phyloP scores from a whole-genome alignment of 768 basidiomycete species.

The Calvatia gigantea region DNA sequence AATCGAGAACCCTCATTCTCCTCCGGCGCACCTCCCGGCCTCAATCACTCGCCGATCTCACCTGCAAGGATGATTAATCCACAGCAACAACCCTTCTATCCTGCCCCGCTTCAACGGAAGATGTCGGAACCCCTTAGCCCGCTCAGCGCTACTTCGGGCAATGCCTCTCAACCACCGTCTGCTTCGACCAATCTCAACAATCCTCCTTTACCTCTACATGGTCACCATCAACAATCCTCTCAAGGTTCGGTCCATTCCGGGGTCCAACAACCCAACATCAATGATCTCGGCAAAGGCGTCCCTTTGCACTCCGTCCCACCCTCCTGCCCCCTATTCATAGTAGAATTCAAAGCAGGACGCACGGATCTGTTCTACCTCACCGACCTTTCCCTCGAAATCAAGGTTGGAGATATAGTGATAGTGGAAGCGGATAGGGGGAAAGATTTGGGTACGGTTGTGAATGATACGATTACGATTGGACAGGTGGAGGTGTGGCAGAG shows the following conservation, averaged over 20 bases:
- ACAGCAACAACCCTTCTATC: slow-evolving; percentile 43
- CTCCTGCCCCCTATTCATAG: slow-evolving; percentile 89
- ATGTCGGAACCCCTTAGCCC: slow-evolving; percentile 28
- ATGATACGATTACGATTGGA: slow-evolving; percentile 83
- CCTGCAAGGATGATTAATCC: slow-evolving; percentile 44
- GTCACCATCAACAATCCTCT: slow-evolving; percentile 8
- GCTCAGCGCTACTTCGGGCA: neutral
- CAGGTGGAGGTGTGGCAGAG: slow-evolving; percentile 92
- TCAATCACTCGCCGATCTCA: slow-evolving; percentile 51
- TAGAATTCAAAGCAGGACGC: slow-evolving; percentile 96
- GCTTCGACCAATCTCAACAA: slow-evolving; percentile 12
- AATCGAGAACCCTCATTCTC: slow-evolving; percentile 16
- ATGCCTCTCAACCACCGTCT: slow-evolving; percentile 17
- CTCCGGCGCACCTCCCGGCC: slow-evolving; percentile 1
- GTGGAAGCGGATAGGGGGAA: slow-evolving; percentile 96
- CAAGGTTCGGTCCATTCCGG: slow-evolving; percentile 8
- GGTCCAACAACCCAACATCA: slow-evolving; percentile 24
- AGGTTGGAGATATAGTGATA: slow-evolving; percentile 89
- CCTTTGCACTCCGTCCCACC: slow-evolving; percentile 81
- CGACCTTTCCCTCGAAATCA: slow-evolving; percentile 57
- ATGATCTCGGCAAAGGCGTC: slow-evolving; percentile 85
- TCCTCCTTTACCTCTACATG: slow-evolving; percentile 2
- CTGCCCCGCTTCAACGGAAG: slow-evolving; percentile 38
- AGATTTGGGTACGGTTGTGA: slow-evolving; percentile 89
- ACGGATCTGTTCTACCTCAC: slow-evolving; percentile 93